Evolutionary conservation across 2,329 filamentous ascomycete genomes (phyloP), one percentile per base, ranked within the genome.

Genomic region (Massarina eburnea): DNA sequence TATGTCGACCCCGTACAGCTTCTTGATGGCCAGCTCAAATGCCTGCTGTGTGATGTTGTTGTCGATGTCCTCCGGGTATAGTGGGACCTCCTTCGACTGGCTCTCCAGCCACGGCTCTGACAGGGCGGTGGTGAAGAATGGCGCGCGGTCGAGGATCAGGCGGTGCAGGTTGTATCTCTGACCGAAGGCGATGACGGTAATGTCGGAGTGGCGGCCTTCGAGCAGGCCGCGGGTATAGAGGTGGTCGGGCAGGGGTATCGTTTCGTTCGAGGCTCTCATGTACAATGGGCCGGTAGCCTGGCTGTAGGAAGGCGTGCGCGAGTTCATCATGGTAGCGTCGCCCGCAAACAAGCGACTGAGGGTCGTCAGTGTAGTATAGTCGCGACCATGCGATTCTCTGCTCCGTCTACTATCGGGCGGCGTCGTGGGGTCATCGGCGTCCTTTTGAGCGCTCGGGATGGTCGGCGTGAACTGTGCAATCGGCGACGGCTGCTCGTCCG

Each of bases 81-180:
- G 64, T 0, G 70, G 73, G 39, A 81, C 76, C 38, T 80, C 77
- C 49, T 73, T 78, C 4, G 75, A 70, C 27, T 69, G 72, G 48
- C 77, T 78, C 55, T 81, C 79, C 8, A 77, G 66, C 79, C 79
- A 82, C n/a, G 78, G 76, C 27, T 76, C 77, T 0, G 76, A 80
- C 19, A 81, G 67, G 12, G 78, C 78, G 12, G 74, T 76, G 2
- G 74, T 71, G 60, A 82, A 82, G 71, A 80, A 81, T 0, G 78
- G 77, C 4, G 79, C 76, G 41, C 76, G 74, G 56, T 81, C 79
- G 17, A 81, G 74, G 17, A 81, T 72, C 8, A 81, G 64, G 15
- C 79, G 76, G 55, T 81, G 79, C 6, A 81, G 70, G 46, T 71
- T 71, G 60, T 81, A 81, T 38, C 67, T 66, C 34, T 75, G 73